Base-by-base conservation (phyloP, 257 asterid genomes). In the Scutellaria barbata region DNA sequence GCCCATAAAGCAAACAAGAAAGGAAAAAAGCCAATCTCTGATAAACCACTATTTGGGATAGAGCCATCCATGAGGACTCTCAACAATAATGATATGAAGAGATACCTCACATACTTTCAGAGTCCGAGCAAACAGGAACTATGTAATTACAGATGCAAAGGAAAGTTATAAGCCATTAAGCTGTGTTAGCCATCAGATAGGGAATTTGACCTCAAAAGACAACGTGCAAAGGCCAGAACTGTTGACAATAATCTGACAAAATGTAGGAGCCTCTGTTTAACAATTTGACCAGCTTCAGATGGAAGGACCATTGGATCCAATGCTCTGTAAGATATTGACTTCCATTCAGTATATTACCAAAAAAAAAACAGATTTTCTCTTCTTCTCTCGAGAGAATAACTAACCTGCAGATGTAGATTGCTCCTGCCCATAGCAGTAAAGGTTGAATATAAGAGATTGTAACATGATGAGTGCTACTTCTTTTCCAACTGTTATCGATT, bases 351-450 rank as follows among this genome's bases (percentile, higher is more conserved):
- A 56, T 57, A 40, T 30, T 13, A 47, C 33, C 60, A 56, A 16
- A 20, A 46, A 20, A 46, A 17, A 14, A 65, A 39, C 50, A 63
- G 46, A 39, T 58, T 61, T 37, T 50, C 17, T 41, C 10, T 53
- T 60, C 10, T 40, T 37, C 74, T 61, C 63, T 71, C 71, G 35
- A 67, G 58, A 77, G 65, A 41, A 59, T 13, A 58, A 22, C 74
- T 77, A 77, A 94, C 99, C 96, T 88, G 98, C 99, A 94, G 77
- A 94, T 75, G 78, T 83, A 89, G 73, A 90, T 82, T 43, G 88
- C 93, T 81, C 95, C 98, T 12, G 77, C 74, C 98, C 99, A 94
- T 39, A 94, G 76, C 76, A 94, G 81, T 76, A 94, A 68, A 18
- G 97, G 96, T 80, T 85, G 96, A 71, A 91, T 70, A 78, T 94